Evolutionary conservation across 257 asterid genomes (phyloP).

Genomic region (Ehretia macrophylla): DNA sequence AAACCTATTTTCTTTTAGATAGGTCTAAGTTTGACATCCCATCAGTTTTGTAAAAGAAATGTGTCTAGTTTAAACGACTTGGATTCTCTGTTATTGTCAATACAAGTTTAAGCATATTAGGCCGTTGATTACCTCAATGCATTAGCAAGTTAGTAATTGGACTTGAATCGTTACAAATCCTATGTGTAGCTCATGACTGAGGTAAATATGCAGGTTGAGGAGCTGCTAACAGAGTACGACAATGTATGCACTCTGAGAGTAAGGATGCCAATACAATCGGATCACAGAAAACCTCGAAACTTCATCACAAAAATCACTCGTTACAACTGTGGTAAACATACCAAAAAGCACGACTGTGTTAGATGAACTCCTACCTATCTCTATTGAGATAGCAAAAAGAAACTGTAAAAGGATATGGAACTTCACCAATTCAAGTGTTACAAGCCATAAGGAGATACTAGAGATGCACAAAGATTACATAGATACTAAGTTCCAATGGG

Average conservation of each 20-base stretch:
- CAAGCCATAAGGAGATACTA: conserved; percentile 14
- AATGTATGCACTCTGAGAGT: conserved; percentile 17
- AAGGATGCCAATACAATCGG: conserved; percentile 18
- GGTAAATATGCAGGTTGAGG: conserved; percentile 11
- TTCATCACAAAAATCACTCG: conserved; percentile 17
- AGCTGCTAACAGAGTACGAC: conserved; percentile 13
- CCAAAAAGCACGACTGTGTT: background rate
- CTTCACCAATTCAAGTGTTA: conserved; percentile 9
- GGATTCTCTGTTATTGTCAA: too few species aligned
- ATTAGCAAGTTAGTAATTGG: too few species aligned
- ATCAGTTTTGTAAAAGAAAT: too few species aligned
- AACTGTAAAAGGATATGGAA: conserved; percentile 17
- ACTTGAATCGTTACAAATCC: too few species aligned
- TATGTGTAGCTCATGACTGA: background rate
- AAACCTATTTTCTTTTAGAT: too few species aligned
- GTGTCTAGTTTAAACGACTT: too few species aligned
- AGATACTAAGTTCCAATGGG: conserved; percentile 10
- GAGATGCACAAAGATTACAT: conserved; percentile 6
- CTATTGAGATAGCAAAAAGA: conserved; percentile 18
- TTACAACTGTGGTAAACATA: conserved; percentile 9
- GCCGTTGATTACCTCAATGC: too few species aligned
- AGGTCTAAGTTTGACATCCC: too few species aligned
- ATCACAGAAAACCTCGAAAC: conserved; percentile 9
- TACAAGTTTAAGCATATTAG: too few species aligned
- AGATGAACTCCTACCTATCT: background rate